A percentile compares a stretch with the other conserved stretches of the same genome.
Evolutionary conservation across 176 grass and related monocot species (phyloP).

Genomic region (Lolium perenne): DNA sequence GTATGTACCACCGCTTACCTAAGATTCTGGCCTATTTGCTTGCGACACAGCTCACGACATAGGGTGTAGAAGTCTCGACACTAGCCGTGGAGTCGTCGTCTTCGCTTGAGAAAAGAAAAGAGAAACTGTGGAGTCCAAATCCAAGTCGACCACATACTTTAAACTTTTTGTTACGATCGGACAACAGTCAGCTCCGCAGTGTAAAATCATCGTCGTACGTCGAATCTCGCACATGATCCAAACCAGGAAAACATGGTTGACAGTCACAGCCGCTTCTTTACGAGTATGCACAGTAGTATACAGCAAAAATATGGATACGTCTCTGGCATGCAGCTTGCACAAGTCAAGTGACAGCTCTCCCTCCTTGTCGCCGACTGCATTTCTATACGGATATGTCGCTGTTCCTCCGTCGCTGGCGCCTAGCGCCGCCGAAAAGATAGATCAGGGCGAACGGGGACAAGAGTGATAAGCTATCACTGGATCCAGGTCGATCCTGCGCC

Average conservation of each 20-base stretch:
- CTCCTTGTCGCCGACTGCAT: not conserved
- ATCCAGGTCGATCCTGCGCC: constrained; percentile 34
- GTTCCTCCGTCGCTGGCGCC: not conserved
- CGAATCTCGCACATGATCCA: constrained; percentile 11
- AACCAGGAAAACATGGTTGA: not conserved
- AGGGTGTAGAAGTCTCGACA: not conserved
- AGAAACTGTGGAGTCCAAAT: constrained; percentile 14
- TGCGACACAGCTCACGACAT: constrained; percentile 24
- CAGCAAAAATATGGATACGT: not conserved
- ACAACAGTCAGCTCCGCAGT: not conserved
- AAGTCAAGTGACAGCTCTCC: not conserved
- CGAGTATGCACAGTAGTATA: not conserved
- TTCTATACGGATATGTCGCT: not conserved
- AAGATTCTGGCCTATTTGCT: not conserved
- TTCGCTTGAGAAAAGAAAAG: not conserved
- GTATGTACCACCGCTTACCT: not conserved
- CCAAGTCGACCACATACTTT: constrained; percentile 1
- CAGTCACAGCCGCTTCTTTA: not conserved
- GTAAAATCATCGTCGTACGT: not conserved
- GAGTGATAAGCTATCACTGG: constrained; percentile 59
- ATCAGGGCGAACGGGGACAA: not conserved
- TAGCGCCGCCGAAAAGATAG: not conserved
- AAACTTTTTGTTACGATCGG: not conserved
- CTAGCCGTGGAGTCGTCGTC: not conserved
- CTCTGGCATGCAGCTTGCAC: not conserved